Evolutionary conservation across 441 rosid species (phyloP).

Genomic region (Oxalis stricta): DNA sequence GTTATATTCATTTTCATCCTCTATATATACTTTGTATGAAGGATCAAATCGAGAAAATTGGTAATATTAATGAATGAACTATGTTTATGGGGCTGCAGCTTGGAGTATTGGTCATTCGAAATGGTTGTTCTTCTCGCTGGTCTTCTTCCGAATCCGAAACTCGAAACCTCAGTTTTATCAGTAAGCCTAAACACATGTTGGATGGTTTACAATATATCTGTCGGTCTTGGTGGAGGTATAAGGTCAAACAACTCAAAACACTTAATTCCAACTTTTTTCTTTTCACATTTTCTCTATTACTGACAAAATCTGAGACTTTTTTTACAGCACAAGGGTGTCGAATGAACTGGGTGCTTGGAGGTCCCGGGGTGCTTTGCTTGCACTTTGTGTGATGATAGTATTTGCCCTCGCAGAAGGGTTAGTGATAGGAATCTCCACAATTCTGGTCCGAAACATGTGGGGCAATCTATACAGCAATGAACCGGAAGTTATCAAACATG

Average conservation of each 20-base stretch:
- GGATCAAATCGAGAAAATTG: too few relatives aligned
- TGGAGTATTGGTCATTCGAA: constrained; percentile 73
- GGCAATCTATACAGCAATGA: constrained; percentile 38
- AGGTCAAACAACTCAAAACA: constrained; percentile 15
- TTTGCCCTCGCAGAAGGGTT: constrained; percentile 24
- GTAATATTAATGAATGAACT: too few relatives aligned
- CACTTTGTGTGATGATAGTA: constrained; percentile 17
- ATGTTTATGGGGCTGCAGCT: constrained; percentile 16
- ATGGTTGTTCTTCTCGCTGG: constrained; percentile 58
- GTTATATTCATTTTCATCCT: too few relatives aligned
- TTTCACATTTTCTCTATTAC: too few relatives aligned
- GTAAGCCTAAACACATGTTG: constrained; percentile 44
- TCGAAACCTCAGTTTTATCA: constrained; percentile 61
- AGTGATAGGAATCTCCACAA: constrained; percentile 14
- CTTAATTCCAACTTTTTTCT: too few relatives aligned
- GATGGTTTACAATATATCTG: constrained; percentile 42
- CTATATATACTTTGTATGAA: too few relatives aligned
- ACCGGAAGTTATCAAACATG: constrained; percentile 22
- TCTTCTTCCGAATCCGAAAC: constrained; percentile 54
- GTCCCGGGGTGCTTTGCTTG: constrained; percentile 18
- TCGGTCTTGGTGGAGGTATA: constrained; percentile 40
- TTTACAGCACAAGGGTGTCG: constrained; percentile 25
- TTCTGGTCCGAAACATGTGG: constrained; percentile 21
- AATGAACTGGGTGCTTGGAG: constrained; percentile 36
- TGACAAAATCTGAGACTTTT: too few relatives aligned